Percentiles rank a stretch among this genome's conserved stretches.
These are phyloP conservation scores for Alternaria incomplexa DNA, from an alignment of 2,329 filamentous ascomycete species.

Conservation along the genomic window DNA sequence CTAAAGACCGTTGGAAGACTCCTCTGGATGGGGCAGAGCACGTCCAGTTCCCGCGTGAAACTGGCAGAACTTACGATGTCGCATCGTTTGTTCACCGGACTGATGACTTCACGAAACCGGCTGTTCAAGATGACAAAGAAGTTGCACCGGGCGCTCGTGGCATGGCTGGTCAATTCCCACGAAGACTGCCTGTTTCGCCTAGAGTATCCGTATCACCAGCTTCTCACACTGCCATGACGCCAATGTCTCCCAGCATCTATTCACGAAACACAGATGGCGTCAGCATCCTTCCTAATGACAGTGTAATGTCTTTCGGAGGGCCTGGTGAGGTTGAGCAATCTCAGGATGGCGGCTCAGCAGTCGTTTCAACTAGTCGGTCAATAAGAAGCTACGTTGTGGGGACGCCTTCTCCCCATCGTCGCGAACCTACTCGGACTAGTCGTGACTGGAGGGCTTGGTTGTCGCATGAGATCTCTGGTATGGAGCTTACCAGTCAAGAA, in stretches of 20 bases:
- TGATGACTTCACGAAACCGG: background rate
- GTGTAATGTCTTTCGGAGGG: conserved; percentile 35
- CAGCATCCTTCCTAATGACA: conserved; percentile 45
- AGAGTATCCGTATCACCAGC: conserved; percentile 13
- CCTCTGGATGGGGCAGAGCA: conserved; percentile 45
- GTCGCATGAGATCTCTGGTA: conserved; percentile 51
- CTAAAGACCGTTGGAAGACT: conserved; percentile 51
- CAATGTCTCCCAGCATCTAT: conserved; percentile 56
- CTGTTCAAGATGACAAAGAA: background rate
- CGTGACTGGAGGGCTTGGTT: conserved; percentile 57
- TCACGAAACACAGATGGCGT: conserved; percentile 51
- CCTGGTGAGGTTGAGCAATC: conserved; percentile 5
- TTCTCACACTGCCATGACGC: conserved; percentile 24
- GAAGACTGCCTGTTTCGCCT: background rate
- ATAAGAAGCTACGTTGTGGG: conserved; percentile 52
- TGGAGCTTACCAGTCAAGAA: conserved; percentile 37
- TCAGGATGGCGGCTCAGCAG: conserved; percentile 43
- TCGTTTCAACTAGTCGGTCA: conserved; percentile 53
- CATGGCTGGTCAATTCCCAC: background rate
- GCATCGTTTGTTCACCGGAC: conserved; percentile 9
- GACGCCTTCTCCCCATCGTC: conserved; percentile 33
- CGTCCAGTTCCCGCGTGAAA: conserved; percentile 37
- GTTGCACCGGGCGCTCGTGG: too few relatives aligned
- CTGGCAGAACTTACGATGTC: conserved; percentile 25
- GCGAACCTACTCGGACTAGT: conserved; percentile 41